Percentiles rank a stretch among this genome's conserved stretches.
These are phyloP conservation scores for Eimeria nieschulzi DNA, from an alignment of 169 alveolate genomes.

Conservation along the genomic window DNA sequence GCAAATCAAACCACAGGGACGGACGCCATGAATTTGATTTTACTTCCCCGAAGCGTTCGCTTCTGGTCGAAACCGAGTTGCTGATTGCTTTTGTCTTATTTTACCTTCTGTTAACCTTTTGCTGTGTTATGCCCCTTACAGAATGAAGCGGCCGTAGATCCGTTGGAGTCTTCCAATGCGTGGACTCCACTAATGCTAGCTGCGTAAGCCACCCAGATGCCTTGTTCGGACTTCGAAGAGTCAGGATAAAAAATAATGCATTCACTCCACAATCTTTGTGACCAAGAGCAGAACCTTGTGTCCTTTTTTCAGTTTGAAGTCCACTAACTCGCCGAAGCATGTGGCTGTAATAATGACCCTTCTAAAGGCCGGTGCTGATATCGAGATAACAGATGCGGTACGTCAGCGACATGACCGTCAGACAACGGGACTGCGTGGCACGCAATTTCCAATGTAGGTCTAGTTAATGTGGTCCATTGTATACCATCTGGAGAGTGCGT, in stretches of 20 bases:
- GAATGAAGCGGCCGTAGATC: conserved; percentile 69
- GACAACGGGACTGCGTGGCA: no score
- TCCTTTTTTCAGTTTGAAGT: conserved; percentile 41
- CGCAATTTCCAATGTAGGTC: no score
- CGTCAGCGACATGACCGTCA: neutral
- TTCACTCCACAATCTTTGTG: neutral
- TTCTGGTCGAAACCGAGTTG: neutral
- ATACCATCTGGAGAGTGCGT: no score
- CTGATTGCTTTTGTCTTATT: neutral
- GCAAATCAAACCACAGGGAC: no score
- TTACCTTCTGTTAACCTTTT: neutral
- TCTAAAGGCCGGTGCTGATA: conserved; percentile 40
- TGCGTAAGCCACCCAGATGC: conserved; percentile 45
- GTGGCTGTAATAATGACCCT: conserved; percentile 46
- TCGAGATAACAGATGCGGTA: conserved; percentile 50
- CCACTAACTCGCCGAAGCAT: conserved; percentile 24
- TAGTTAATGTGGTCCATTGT: no score
- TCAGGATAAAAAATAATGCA: neutral
- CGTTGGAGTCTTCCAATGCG: conserved; percentile 61
- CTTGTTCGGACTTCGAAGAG: neutral
- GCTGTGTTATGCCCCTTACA: conserved; percentile 5
- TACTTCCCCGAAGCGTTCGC: neutral
- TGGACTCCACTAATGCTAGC: conserved; percentile 76
- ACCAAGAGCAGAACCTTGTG: neutral
- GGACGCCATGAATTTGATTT: no score